A percentile compares a stretch with the other conserved stretches of the same genome.
phyloP scores from a whole-genome alignment of 1,284 basidiomycete genomes.

The Puccinia brachypodii region DNA sequence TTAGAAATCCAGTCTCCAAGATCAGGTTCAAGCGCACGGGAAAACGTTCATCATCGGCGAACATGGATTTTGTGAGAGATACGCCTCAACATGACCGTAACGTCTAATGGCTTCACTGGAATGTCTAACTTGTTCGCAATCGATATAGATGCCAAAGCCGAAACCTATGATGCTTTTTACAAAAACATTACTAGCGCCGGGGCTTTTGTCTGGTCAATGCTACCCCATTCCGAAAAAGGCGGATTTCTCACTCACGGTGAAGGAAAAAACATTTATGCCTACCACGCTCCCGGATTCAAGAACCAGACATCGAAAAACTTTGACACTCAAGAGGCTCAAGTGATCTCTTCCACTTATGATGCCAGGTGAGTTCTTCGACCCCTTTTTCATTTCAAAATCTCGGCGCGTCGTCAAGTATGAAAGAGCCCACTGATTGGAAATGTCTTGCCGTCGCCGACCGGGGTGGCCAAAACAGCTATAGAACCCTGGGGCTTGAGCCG shows the following conservation, averaged over 20 bases:
- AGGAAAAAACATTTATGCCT: constrained; percentile 36
- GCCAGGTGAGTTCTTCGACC: constrained; percentile 5
- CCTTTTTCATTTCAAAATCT: not conserved
- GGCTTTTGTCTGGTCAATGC: constrained; percentile 31
- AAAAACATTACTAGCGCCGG: constrained; percentile 24
- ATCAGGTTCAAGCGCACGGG: not conserved
- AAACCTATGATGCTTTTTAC: constrained; percentile 9
- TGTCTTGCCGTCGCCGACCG: too few relatives aligned
- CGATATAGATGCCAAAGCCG: constrained; percentile 10
- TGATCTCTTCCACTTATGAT: constrained; percentile 25
- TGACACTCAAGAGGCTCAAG: constrained; percentile 24
- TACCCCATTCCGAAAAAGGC: constrained; percentile 9
- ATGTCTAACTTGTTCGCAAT: not conserved
- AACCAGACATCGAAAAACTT: constrained; percentile 36
- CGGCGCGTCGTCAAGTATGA: not conserved
- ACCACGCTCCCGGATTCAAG: constrained; percentile 33
- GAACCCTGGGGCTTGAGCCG: constrained; percentile 4
- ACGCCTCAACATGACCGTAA: too few relatives aligned
- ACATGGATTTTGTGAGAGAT: constrained; percentile 47
- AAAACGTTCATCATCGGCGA: constrained; percentile 43
- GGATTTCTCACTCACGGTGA: constrained; percentile 35
- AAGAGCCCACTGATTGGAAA: too few relatives aligned
- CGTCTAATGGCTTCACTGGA: not conserved
- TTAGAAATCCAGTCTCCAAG: too few relatives aligned
- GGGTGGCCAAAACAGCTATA: constrained; percentile 20